Conservation (phyloP, 108 stramenopile genomes). For the Pseudonitzschia pungens region DNA sequence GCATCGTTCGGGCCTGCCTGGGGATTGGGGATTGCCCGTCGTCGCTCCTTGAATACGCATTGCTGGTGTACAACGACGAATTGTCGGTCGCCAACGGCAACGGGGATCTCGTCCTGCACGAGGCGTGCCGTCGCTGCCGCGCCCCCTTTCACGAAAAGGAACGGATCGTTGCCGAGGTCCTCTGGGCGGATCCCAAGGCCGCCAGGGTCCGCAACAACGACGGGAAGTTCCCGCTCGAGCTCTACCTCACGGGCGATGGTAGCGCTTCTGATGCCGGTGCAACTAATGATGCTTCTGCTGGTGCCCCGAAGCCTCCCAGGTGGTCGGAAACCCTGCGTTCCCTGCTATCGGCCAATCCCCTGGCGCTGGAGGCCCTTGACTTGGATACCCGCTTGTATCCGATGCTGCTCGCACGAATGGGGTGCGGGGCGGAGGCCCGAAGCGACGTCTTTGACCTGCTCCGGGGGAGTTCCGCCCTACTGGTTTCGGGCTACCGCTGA, state of each 20-base stretch:
- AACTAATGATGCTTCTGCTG: too few species aligned
- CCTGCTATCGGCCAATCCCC: slow-evolving; percentile 26
- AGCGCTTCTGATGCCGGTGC: too few species aligned
- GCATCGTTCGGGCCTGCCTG: slow-evolving; percentile 31
- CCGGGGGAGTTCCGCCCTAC: not conserved
- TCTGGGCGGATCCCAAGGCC: slow-evolving; percentile 18
- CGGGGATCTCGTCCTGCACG: slow-evolving; percentile 37
- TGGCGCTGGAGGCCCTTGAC: slow-evolving; percentile 26
- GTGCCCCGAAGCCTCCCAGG: not conserved
- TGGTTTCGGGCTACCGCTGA: not conserved
- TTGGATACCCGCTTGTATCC: slow-evolving; percentile 36
- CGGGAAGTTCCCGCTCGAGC: slow-evolving; percentile 15
- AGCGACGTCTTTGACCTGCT: slow-evolving; percentile 4
- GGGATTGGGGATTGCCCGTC: slow-evolving; percentile 29
- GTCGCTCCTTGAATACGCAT: slow-evolving; percentile 37
- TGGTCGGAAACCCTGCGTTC: slow-evolving; percentile 6
- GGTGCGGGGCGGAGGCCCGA: not conserved
- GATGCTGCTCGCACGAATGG: slow-evolving; percentile 11
- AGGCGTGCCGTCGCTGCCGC: slow-evolving; percentile 10
- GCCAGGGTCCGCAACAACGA: slow-evolving; percentile 14
- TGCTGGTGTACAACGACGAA: slow-evolving; percentile 32
- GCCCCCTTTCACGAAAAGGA: too few species aligned
- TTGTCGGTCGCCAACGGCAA: slow-evolving; percentile 21
- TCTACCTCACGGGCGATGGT: slow-evolving; percentile 8
- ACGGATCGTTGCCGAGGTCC: slow-evolving; percentile 3